Percentiles rank a stretch among this genome's conserved stretches.
Evolutionary conservation across 768 basidiomycete genomes (phyloP).

Genomic region (Leccinum uliginosum): DNA sequence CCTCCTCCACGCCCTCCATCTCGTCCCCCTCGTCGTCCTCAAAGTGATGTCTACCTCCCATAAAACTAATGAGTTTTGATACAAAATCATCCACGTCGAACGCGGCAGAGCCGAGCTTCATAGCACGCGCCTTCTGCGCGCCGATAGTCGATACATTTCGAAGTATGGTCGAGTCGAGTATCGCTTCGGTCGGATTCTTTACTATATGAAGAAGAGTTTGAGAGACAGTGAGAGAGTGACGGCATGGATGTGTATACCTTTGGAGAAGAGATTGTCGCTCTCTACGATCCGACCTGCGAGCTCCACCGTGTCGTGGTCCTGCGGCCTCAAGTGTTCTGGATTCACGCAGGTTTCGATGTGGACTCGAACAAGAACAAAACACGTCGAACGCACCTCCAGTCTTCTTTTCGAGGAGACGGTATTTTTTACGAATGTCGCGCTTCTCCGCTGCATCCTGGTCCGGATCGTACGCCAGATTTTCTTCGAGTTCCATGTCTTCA

Average conservation of each 20-base stretch:
- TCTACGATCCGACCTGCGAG: slow-evolving; percentile 51
- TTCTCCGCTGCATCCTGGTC: slow-evolving; percentile 82
- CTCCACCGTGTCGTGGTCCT: slow-evolving; percentile 52
- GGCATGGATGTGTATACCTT: slow-evolving; percentile 39
- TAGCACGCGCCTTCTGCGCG: slow-evolving; percentile 83
- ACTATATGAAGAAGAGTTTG: slow-evolving; percentile 38
- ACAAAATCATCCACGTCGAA: slow-evolving; percentile 95
- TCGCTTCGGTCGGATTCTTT: slow-evolving; percentile 81
- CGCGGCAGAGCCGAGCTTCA: slow-evolving; percentile 82
- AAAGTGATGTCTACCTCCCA: slow-evolving; percentile 65
- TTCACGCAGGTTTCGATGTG: neutral
- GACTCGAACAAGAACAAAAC: neutral
- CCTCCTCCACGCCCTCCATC: slow-evolving; percentile 47
- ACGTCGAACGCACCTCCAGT: slow-evolving; percentile 52
- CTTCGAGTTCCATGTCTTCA: slow-evolving; percentile 18
- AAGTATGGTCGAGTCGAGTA: slow-evolving; percentile 82
- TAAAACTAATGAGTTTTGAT: slow-evolving; percentile 62
- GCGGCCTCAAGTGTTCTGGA: slow-evolving; percentile 46
- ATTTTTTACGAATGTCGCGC: slow-evolving; percentile 67
- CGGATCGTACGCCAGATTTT: slow-evolving; percentile 63
- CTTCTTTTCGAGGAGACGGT: slow-evolving; percentile 59
- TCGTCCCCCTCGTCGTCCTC: slow-evolving; percentile 45
- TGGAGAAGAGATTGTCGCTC: slow-evolving; percentile 60
- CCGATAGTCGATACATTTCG: slow-evolving; percentile 73
- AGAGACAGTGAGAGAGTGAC: slow-evolving; percentile 1